Conservation (phyloP, 73 alveolate genomes). For the Paramecium octaurelia region DNA sequence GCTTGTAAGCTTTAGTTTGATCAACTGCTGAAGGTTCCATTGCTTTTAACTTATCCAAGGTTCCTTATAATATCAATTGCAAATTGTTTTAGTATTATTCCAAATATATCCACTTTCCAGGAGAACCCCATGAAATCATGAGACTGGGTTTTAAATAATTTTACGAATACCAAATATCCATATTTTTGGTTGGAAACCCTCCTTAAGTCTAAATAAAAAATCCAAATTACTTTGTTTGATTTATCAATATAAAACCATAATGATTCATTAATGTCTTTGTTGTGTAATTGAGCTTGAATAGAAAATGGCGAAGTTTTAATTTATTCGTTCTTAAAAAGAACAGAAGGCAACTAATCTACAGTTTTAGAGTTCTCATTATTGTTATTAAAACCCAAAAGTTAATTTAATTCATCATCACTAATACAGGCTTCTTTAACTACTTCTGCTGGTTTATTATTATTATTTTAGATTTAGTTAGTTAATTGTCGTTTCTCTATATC, state of each 20-base stretch:
- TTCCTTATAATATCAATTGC: not conserved
- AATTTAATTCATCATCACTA: not conserved
- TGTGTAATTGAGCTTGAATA: not conserved
- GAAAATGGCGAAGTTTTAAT: conserved; percentile 7
- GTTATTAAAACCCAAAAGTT: not conserved
- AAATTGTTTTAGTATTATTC: not conserved
- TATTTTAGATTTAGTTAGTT: not conserved
- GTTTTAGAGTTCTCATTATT: not conserved
- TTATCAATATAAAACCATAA: conserved; percentile 28
- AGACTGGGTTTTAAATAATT: not conserved
- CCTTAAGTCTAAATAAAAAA: conserved; percentile 37
- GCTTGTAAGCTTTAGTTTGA: not conserved
- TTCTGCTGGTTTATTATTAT: not conserved
- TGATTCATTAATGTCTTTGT: not conserved
- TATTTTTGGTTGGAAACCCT: not conserved
- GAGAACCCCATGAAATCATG: not conserved
- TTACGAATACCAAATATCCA: conserved; percentile 33
- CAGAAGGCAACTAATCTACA: not conserved
- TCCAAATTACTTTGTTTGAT: not conserved
- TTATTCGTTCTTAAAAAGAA: not conserved
- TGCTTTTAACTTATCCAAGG: not conserved
- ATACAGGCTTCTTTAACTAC: not conserved
- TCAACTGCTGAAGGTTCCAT: conserved; percentile 4
- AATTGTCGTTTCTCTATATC: not conserved
- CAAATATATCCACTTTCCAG: not conserved